Evolutionary conservation across 331 rosid genomes (phyloP).

Genomic region (Quercus tomentella): DNA sequence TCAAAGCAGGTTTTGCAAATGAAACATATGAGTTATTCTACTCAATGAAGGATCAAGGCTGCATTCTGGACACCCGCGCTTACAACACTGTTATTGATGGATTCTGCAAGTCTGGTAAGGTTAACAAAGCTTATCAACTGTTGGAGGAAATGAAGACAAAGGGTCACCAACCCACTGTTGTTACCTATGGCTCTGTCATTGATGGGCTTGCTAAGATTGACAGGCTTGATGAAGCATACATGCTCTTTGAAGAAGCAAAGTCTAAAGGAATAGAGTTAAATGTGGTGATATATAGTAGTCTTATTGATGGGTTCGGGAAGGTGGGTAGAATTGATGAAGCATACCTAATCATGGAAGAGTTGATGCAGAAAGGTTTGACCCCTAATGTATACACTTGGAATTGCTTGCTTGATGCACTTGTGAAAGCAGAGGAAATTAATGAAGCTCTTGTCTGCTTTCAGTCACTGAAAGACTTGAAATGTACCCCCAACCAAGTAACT

Average conservation of each 20-base stretch:
- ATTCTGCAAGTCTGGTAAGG: conserved; percentile 87
- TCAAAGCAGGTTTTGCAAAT: conserved; percentile 83
- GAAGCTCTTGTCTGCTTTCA: conserved; percentile 90
- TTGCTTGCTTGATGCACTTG: conserved; percentile 82
- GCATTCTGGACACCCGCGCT: conserved; percentile 77
- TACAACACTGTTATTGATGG: conserved; percentile 84
- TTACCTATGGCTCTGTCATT: conserved; percentile 85
- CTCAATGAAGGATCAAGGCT: conserved; percentile 84
- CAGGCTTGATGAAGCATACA: conserved; percentile 94
- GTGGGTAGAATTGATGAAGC: conserved; percentile 96
- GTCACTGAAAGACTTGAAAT: conserved; percentile 73
- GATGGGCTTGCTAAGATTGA: conserved; percentile 94
- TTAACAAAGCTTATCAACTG: conserved; percentile 83
- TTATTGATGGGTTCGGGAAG: conserved; percentile 92
- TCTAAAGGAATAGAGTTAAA: conserved; percentile 68
- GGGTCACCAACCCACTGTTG: conserved; percentile 77
- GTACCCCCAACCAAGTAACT: conserved; percentile 69
- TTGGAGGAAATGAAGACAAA: conserved; percentile 88
- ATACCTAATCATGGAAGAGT: conserved; percentile 80
- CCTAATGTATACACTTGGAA: conserved; percentile 88
- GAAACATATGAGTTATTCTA: conserved; percentile 71
- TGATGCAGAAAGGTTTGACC: conserved; percentile 81
- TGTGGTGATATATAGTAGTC: conserved; percentile 72
- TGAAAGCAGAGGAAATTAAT: conserved; percentile 84
- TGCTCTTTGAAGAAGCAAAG: conserved; percentile 95